Conservation (phyloP, 352 stramenopile genomes). For the Phytophthora crassamura region DNA sequence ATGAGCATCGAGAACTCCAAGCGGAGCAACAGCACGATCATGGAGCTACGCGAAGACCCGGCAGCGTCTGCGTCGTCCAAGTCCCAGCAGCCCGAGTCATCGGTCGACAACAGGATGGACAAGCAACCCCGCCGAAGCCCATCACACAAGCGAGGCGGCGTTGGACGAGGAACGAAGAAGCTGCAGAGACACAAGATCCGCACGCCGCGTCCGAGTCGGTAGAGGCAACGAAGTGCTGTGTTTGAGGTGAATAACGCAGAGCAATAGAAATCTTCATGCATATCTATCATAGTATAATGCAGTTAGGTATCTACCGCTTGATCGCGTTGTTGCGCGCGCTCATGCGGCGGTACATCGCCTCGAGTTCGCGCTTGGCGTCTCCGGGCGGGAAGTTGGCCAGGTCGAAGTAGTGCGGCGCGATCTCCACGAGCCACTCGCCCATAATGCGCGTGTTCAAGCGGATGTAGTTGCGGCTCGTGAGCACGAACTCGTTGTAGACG, state of each 20-base stretch:
- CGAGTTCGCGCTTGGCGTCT: slow-evolving; percentile 95
- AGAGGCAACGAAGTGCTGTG: slow-evolving; percentile 2
- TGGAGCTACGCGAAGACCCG: slow-evolving; percentile 50
- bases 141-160: slow-evolving; percentile 23
- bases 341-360: slow-evolving; percentile 85
- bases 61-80: not conserved
- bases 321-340: slow-evolving; percentile 35
- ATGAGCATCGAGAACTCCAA: slow-evolving; percentile 76
- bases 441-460: slow-evolving; percentile 96
- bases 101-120: slow-evolving; percentile 19
- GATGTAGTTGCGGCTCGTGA: slow-evolving; percentile 99
- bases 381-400: slow-evolving; percentile 97
- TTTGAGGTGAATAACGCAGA: not conserved
- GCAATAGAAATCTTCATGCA: slow-evolving; percentile 20
- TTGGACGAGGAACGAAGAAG: slow-evolving; percentile 61
- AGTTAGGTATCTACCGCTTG: slow-evolving; percentile 44
- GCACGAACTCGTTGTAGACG: slow-evolving; percentile 99
- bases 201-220: slow-evolving; percentile 31
- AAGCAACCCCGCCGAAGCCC: slow-evolving; percentile 11
- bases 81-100: slow-evolving; percentile 5
- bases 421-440: slow-evolving; percentile 92
- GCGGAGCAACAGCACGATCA: slow-evolving; percentile 57
- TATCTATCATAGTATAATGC: slow-evolving; percentile 43
- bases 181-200: slow-evolving; percentile 65
- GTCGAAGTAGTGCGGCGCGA: slow-evolving; percentile 98